These are phyloP conservation scores for Globisporangium ultimum DNA, from an alignment of 352 stramenopile genomes.

Conservation along the genomic window DNA sequence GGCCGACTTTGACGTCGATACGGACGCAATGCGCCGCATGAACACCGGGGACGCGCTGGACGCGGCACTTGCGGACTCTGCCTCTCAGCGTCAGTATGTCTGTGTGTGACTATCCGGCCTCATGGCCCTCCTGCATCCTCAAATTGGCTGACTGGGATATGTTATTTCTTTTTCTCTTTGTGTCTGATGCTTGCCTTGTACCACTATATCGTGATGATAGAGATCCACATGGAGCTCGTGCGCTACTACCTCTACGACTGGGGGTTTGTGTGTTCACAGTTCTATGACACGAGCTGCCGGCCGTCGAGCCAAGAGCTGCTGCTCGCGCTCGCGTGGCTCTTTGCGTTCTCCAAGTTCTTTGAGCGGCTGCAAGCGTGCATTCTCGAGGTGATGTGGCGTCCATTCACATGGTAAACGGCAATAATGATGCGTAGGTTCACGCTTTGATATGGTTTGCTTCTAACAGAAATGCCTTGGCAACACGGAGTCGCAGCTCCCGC, in stretches of 20 bases:
- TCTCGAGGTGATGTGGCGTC: conserved; percentile 22
- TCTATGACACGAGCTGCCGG: conserved; percentile 26
- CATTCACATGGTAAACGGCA: neutral
- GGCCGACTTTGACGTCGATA: conserved; percentile 54
- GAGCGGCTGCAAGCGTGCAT: conserved; percentile 41
- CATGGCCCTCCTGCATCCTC: too few relatives aligned
- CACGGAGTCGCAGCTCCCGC: neutral
- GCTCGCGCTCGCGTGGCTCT: conserved; percentile 46
- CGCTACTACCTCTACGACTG: conserved; percentile 64
- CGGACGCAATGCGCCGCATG: conserved; percentile 26
- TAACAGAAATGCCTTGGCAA: neutral
- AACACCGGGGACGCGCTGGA: conserved; percentile 21
- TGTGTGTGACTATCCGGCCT: neutral
- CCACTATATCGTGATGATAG: conserved; percentile 3
- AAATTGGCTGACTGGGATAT: neutral
- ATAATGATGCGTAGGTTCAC: too few relatives aligned
- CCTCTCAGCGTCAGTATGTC: conserved; percentile 14
- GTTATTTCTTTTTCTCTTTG: neutral
- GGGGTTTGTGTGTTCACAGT: conserved; percentile 46
- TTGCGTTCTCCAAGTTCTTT: conserved; percentile 48
- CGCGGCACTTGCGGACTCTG: conserved; percentile 16
- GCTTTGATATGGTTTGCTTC: neutral
- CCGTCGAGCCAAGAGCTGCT: conserved; percentile 40
- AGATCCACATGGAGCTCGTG: conserved; percentile 38
- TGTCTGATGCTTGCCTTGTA: neutral